These are phyloP conservation scores for Oxyria digyna DNA, from an alignment of 148 eudicot genomes.

Conservation along the genomic window DNA sequence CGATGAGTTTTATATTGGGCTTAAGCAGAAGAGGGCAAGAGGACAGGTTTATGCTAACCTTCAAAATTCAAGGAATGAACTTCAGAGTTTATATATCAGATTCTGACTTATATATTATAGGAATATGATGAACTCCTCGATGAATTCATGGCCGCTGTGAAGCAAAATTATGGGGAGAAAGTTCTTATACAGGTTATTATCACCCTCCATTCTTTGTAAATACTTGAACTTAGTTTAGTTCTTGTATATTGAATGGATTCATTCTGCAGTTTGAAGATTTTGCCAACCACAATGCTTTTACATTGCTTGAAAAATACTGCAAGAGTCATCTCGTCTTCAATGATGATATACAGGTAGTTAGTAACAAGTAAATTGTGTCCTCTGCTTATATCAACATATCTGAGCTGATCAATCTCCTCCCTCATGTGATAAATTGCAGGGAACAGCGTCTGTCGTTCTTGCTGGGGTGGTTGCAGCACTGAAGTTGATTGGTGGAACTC, in stretches of 20 bases:
- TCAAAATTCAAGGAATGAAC: background rate
- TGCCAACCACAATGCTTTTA: slow-evolving; percentile 98
- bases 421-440: slow-evolving; percentile 30
- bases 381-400: background rate
- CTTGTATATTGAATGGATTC: background rate
- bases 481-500: slow-evolving; percentile 69
- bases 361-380: background rate
- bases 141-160: slow-evolving; percentile 83
- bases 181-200: slow-evolving; percentile 66
- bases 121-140: slow-evolving; percentile 76
- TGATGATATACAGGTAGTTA: slow-evolving; percentile 93
- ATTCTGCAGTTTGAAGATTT: slow-evolving; percentile 77
- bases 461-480: slow-evolving; percentile 78
- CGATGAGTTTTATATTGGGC: slow-evolving; percentile 84
- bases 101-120: slow-evolving; percentile 22
- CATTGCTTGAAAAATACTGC: slow-evolving; percentile 62
- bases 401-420: background rate
- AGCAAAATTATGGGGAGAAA: slow-evolving; percentile 95
- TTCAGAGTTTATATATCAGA: background rate
- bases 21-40: slow-evolving; percentile 77
- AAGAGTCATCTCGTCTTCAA: slow-evolving; percentile 84
- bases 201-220: background rate
- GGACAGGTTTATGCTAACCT: slow-evolving; percentile 38
- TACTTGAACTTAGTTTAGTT: background rate
- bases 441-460: slow-evolving; percentile 86